Evolutionary conservation across 768 basidiomycete species (phyloP).

Genomic region (Mycena indigotica): DNA sequence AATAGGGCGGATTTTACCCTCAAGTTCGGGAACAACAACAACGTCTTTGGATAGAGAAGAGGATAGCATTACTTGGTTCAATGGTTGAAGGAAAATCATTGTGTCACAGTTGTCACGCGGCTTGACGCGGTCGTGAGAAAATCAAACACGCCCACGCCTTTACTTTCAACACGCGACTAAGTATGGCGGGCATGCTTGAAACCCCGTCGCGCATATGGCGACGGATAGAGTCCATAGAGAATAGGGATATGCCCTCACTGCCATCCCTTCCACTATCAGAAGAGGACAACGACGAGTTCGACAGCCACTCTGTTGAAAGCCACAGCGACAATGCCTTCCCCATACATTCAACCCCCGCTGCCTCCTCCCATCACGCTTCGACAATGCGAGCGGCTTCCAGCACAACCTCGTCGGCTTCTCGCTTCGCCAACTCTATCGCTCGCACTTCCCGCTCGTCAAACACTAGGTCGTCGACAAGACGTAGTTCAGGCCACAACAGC

Average conservation of each 20-base stretch:
- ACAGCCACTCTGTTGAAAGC: constrained; percentile 40
- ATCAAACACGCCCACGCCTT: background rate
- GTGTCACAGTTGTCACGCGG: background rate
- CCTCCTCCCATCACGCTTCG: constrained; percentile 50
- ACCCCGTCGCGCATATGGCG: constrained; percentile 87
- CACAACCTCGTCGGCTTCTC: constrained; percentile 50
- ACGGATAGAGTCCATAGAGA: constrained; percentile 76
- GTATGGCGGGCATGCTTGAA: constrained; percentile 63
- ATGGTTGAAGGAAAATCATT: too few relatives aligned
- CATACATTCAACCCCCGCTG: constrained; percentile 68
- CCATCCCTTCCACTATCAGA: constrained; percentile 81
- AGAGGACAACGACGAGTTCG: constrained; percentile 42
- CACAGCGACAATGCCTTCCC: constrained; percentile 50
- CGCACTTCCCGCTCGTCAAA: constrained; percentile 39
- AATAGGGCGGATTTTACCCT: too few relatives aligned
- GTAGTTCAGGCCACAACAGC: constrained; percentile 35
- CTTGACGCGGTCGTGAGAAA: constrained; percentile 3
- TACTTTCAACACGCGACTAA: background rate
- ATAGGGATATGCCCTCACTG: constrained; percentile 77
- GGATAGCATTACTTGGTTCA: too few relatives aligned
- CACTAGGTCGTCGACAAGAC: constrained; percentile 33
- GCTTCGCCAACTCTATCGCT: constrained; percentile 56
- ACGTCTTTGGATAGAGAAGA: too few relatives aligned
- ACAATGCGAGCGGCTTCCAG: too few relatives aligned
- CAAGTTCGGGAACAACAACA: too few relatives aligned